Evolutionary conservation across 2,329 filamentous ascomycete genomes (phyloP), one percentile per base, ranked within the genome.

Genomic region (Colletotrichum abscissum): DNA sequence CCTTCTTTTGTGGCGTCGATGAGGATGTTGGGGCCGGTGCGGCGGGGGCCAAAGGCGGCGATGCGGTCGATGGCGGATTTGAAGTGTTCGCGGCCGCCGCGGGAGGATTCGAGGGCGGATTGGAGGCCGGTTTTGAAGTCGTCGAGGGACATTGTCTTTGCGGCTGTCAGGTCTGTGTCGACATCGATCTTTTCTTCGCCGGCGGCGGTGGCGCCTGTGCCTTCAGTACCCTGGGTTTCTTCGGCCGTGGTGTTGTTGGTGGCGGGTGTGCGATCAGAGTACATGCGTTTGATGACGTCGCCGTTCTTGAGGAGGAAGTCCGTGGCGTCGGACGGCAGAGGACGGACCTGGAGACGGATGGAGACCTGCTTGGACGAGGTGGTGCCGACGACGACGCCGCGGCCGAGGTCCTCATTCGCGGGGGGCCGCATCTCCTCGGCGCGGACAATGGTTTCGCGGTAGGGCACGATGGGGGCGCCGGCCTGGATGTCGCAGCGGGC

Each of bases 401-500:
- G 90, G 1, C 95, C 95, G 22, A 98, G 87, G 14, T 97, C 94
- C 76, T 95, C 93, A 82, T 97, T 94, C 72, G 89, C 94, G 0
- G 95, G 93, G 1, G 95, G 92, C 28, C 95, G 92, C 97, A 99
- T 99, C 82, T 99, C 97, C 49, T 95, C 91, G 0, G 92, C 94
- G 30, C 91, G 89, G 54, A 98, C 92, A 72, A 97, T 98, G 0
- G 95, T 97, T 84, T 99, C 97, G 69, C 95, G 90, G 82, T 98
- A 99, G 0, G 97, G 97, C 16, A 99, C 97, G 74, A 99, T 98
- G 1, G 97, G 94, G 56, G 94, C 94, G 69, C 97, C 95, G 33
- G 94, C 94, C 80, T 98, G 96, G 65, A 99, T 95, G 76, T 98
- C 96, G 80, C 97, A 98, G 75, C 91, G 92, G 6, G 97, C 96